Evolutionary conservation across 2,329 filamentous ascomycete genomes (phyloP).

Genomic region (Acrocalymma vagum): DNA sequence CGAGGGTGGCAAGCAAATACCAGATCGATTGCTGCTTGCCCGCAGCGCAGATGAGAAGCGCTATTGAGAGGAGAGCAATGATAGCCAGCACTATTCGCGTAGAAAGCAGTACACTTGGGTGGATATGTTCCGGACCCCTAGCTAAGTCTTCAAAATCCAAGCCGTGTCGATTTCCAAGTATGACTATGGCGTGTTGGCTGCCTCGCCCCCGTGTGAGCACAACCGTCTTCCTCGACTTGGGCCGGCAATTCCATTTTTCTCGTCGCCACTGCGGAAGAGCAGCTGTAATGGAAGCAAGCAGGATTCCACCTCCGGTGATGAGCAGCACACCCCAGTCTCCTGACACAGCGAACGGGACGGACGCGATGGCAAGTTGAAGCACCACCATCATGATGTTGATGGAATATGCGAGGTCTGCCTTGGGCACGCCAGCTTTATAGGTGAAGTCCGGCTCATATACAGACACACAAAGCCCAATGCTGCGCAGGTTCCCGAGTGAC

Average conservation of each 20-base stretch:
- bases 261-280: conserved; percentile 16
- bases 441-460: conserved; percentile 2
- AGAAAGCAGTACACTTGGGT: conserved; percentile 12
- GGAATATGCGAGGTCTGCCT: no score
- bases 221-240: conserved; percentile 13
- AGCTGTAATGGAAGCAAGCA: conserved; percentile 15
- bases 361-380: conserved; percentile 17
- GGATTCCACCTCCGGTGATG: conserved; percentile 11
- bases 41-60: conserved; percentile 24
- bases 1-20: conserved; percentile 28
- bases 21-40: conserved; percentile 21
- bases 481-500: no score
- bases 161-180: conserved; percentile 14
- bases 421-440: neutral
- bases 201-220: conserved; percentile 26
- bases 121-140: conserved; percentile 18
- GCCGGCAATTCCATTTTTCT: conserved; percentile 23
- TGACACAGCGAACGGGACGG: conserved; percentile 15
- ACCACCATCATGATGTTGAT: conserved; percentile 12
- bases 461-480: conserved; percentile 3
- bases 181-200: conserved; percentile 21
- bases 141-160: conserved; percentile 24
- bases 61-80: conserved; percentile 17
- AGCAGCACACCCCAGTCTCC: conserved; percentile 22
- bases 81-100: conserved; percentile 12